Conservation (phyloP, 768 basidiomycete genomes). For the Suillus decipiens region DNA sequence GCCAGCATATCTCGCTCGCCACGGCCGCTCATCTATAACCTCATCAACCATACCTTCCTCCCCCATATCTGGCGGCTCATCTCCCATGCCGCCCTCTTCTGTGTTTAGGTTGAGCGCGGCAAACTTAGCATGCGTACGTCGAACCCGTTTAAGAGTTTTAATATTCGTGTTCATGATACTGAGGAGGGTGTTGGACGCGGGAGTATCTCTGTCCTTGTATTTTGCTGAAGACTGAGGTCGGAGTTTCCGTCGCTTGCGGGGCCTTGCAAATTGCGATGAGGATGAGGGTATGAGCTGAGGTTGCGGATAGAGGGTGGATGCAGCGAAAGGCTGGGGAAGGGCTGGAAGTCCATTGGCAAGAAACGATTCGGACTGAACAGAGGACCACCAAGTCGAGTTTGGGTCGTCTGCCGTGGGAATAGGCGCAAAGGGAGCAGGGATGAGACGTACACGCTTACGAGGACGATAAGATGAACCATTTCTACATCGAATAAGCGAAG, state of each 20-base stretch:
- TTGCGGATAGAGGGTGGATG: conserved; percentile 17
- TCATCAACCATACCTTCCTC: conserved; percentile 29
- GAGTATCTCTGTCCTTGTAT: conserved; percentile 15
- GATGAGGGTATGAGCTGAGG: conserved; percentile 25
- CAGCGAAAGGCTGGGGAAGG: conserved; percentile 44
- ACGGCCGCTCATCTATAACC: conserved; percentile 61
- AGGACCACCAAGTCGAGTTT: conserved; percentile 75
- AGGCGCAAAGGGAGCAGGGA: conserved; percentile 15
- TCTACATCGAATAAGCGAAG: conserved; percentile 33
- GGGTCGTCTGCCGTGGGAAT: conserved; percentile 44
- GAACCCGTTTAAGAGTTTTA: conserved; percentile 68
- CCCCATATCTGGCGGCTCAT: conserved; percentile 36
- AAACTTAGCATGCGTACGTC: conserved; percentile 73
- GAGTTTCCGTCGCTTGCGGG: conserved; percentile 12
- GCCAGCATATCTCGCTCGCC: conserved; percentile 36
- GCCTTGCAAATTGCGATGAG: conserved; percentile 12
- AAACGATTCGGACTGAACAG: conserved; percentile 60
- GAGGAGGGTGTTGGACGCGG: conserved; percentile 51
- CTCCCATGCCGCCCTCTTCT: conserved; percentile 37
- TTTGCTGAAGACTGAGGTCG: conserved; percentile 26
- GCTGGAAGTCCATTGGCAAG: conserved; percentile 65
- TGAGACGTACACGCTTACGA: conserved; percentile 62
- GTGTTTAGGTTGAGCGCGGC: conserved; percentile 48
- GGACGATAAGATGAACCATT: conserved; percentile 44
- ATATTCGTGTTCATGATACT: conserved; percentile 76